These are phyloP conservation scores for Calocybe indica DNA, from an alignment of 768 basidiomycete genomes.

Conservation along the genomic window DNA sequence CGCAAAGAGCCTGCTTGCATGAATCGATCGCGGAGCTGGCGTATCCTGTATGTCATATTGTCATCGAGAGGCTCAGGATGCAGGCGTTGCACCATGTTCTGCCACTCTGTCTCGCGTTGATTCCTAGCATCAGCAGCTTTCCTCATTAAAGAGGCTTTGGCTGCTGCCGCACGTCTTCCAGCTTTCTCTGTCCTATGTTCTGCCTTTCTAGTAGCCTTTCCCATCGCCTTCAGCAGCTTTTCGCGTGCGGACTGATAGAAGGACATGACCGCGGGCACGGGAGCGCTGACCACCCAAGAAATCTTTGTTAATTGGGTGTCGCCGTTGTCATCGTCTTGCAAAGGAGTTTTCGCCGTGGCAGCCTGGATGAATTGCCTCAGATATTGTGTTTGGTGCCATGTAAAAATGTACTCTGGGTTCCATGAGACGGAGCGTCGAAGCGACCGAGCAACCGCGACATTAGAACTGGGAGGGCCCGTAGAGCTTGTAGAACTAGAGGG, in stretches of 20 bases:
- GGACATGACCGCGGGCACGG: constrained; percentile 36
- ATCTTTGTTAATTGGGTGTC: constrained; percentile 38
- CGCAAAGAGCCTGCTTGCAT: constrained; percentile 49
- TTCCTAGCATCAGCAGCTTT: constrained; percentile 60
- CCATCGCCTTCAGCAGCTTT: constrained; percentile 37
- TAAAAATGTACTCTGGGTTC: constrained; percentile 54
- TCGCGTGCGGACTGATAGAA: constrained; percentile 37
- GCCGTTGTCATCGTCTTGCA: constrained; percentile 40
- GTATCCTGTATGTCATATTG: constrained; percentile 43
- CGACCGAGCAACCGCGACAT: constrained; percentile 33
- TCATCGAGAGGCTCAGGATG: constrained; percentile 49
- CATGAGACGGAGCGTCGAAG: constrained; percentile 58
- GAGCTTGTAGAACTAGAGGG: constrained; percentile 11
- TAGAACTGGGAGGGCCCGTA: constrained; percentile 18
- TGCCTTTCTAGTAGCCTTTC: constrained; percentile 29
- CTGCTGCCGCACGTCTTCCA: constrained; percentile 33
- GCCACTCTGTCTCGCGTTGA: constrained; percentile 65
- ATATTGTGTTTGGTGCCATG: constrained; percentile 65
- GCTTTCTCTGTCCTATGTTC: constrained; percentile 26
- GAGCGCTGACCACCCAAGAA: constrained; percentile 51
- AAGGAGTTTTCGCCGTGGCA: constrained; percentile 35
- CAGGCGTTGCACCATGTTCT: constrained; percentile 43
- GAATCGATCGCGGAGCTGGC: constrained; percentile 50
- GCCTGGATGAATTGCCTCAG: constrained; percentile 45
- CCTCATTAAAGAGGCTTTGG: constrained; percentile 46